These are phyloP conservation scores for Phytophthora hybrid DNA, from an alignment of 352 stramenopile genomes.

Conservation along the genomic window DNA sequence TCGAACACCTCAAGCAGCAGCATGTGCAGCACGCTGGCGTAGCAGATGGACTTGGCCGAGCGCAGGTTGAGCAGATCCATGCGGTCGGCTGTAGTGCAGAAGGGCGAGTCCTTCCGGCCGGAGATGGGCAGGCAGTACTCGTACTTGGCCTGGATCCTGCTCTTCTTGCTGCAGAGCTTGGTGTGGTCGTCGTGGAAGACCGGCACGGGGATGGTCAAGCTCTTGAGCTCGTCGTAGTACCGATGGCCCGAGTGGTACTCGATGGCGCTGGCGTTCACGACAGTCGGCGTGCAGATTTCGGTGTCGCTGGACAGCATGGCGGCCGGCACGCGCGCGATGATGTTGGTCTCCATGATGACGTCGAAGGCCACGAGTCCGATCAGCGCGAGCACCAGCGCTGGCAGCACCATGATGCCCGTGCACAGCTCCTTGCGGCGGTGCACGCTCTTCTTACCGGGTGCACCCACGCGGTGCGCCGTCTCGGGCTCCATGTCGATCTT, in stretches of 20 bases:
- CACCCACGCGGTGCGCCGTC: background rate
- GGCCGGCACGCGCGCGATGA: conserved; percentile 13
- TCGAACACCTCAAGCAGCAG: conserved; percentile 62
- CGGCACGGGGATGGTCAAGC: conserved; percentile 16
- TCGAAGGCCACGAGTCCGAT: conserved; percentile 28
- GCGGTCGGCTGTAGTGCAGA: conserved; percentile 51
- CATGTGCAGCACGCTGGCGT: conserved; percentile 59
- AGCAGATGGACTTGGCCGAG: conserved; percentile 47
- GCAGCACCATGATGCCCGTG: conserved; percentile 17
- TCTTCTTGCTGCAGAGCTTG: conserved; percentile 31
- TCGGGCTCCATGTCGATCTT: conserved; percentile 2
- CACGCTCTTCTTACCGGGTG: conserved; percentile 9
- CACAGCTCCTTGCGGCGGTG: conserved; percentile 21
- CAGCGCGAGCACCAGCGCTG: conserved; percentile 10
- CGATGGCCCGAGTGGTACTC: conserved; percentile 22
- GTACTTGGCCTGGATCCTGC: conserved; percentile 10
- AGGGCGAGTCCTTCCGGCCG: conserved; percentile 41
- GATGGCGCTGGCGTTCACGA: conserved; percentile 25
- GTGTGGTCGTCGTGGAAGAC: conserved; percentile 35
- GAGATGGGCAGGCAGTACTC: conserved; percentile 44
- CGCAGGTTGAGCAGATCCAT: conserved; percentile 46
- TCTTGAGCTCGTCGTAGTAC: conserved; percentile 25
- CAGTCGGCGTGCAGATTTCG: conserved; percentile 9
- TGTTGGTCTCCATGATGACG: conserved; percentile 35
- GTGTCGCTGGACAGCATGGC: conserved; percentile 9